These are phyloP conservation scores for Phaeolepiota aurea DNA, from an alignment of 768 basidiomycete genomes.

Conservation along the genomic window DNA sequence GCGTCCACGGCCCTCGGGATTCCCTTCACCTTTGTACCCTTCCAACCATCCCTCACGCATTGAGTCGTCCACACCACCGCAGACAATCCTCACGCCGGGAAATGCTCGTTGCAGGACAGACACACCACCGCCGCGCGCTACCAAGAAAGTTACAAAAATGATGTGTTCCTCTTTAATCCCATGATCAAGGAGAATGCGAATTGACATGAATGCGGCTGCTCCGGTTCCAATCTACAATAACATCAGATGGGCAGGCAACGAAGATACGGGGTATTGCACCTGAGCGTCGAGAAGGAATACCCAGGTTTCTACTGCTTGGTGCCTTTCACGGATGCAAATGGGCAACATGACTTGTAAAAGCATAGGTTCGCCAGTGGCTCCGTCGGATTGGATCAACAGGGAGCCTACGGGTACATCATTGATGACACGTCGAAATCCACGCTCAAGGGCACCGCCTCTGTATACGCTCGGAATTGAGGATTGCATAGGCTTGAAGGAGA, in stretches of 20 bases:
- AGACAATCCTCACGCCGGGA: constrained; percentile 77
- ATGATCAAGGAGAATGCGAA: constrained; percentile 89
- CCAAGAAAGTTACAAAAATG: constrained; percentile 84
- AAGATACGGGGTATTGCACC: constrained; percentile 27
- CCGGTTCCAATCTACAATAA: constrained; percentile 77
- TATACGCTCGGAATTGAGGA: constrained; percentile 2
- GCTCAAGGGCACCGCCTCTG: constrained; percentile 86
- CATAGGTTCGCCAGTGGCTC: constrained; percentile 77
- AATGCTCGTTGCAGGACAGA: constrained; percentile 75
- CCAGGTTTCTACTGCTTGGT: constrained; percentile 59
- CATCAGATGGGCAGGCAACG: background rate
- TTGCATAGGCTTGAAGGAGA: background rate
- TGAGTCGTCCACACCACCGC: constrained; percentile 73
- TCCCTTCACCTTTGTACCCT: constrained; percentile 41
- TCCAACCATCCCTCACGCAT: constrained; percentile 71
- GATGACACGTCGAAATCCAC: constrained; percentile 83
- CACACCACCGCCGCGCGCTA: constrained; percentile 76
- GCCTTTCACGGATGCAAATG: constrained; percentile 53
- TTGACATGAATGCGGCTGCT: constrained; percentile 90
- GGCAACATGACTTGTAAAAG: constrained; percentile 81
- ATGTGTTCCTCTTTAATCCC: constrained; percentile 80
- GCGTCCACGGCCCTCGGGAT: constrained; percentile 39
- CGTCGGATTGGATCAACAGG: constrained; percentile 84
- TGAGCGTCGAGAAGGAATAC: constrained; percentile 91
- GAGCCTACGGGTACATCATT: constrained; percentile 84